Percentiles rank a stretch among this genome's conserved stretches.
Evolutionary conservation across 169 alveolate species (phyloP).

Genomic region (Plasmodium adleri): DNA sequence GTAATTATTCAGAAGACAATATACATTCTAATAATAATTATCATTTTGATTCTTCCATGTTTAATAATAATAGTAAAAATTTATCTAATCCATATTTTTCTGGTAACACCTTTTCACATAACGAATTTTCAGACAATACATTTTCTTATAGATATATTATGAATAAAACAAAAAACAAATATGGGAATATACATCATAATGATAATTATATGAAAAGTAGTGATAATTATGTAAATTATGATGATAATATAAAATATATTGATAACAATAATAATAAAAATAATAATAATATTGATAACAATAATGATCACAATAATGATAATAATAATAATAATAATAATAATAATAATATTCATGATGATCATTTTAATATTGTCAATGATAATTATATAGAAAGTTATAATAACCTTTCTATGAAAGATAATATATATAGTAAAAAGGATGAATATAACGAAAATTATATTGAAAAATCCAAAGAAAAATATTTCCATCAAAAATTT

Average conservation of each 20-base stretch:
- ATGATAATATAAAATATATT: slow-evolving; percentile 1
- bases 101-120: slow-evolving; percentile 49
- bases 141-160: slow-evolving; percentile 43
- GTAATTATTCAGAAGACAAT: slow-evolving; percentile 39
- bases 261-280: background rate
- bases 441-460: slow-evolving; percentile 27
- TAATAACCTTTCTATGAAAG: slow-evolving; percentile 40
- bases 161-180: slow-evolving; percentile 27
- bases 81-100: slow-evolving; percentile 51
- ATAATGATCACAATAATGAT: no score
- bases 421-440: slow-evolving; percentile 35
- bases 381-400: slow-evolving; percentile 51
- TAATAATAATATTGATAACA: background rate
- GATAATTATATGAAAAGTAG: slow-evolving; percentile 20
- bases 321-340: no score
- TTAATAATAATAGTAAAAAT: slow-evolving; percentile 46
- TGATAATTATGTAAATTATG: slow-evolving; percentile 34
- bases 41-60: slow-evolving; percentile 29
- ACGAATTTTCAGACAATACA: slow-evolving; percentile 33
- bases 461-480: slow-evolving; percentile 33
- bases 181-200: background rate
- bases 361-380: slow-evolving; percentile 22
- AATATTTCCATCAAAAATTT: slow-evolving; percentile 70
- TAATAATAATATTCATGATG: background rate
- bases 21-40: slow-evolving; percentile 34